These are phyloP conservation scores for Lolium perenne DNA, from an alignment of 176 grass and related monocot genomes.

Conservation along the genomic window DNA sequence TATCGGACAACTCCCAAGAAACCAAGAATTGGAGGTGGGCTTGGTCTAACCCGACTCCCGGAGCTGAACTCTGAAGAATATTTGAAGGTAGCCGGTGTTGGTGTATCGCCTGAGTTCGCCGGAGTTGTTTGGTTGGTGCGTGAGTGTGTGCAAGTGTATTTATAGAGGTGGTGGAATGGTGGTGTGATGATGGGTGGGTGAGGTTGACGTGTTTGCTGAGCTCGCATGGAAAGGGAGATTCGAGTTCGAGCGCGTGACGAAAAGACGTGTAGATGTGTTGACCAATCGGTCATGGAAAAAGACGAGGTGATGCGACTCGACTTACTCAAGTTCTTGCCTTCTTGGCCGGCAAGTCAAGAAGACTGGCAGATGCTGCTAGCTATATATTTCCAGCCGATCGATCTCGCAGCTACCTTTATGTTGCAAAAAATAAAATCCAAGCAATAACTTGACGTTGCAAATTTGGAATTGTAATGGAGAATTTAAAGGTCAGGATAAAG, in stretches of 20 bases:
- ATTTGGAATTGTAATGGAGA: neutral
- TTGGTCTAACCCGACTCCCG: neutral
- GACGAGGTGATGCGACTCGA: neutral
- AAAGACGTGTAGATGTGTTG: neutral
- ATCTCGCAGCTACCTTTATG: neutral
- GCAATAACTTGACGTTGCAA: neutral
- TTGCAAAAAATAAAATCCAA: too few species aligned
- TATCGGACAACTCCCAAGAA: neutral
- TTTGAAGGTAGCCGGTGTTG: neutral
- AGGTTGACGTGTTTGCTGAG: constrained; percentile 13
- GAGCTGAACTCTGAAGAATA: neutral
- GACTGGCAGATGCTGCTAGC: neutral
- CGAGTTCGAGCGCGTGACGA: neutral
- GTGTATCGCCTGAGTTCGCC: neutral
- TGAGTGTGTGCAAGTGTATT: neutral
- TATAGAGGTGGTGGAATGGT: neutral
- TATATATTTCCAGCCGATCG: too few species aligned
- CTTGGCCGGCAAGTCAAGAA: neutral
- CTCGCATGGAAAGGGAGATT: neutral
- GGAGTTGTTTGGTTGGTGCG: neutral
- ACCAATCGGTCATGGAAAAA: neutral
- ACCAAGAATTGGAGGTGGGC: neutral
- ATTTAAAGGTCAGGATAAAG: neutral
- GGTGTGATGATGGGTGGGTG: neutral
- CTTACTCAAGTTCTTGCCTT: neutral